phyloP scores from a whole-genome alignment of 2,329 filamentous ascomycete genomes.

The Aspergillus sp. region DNA sequence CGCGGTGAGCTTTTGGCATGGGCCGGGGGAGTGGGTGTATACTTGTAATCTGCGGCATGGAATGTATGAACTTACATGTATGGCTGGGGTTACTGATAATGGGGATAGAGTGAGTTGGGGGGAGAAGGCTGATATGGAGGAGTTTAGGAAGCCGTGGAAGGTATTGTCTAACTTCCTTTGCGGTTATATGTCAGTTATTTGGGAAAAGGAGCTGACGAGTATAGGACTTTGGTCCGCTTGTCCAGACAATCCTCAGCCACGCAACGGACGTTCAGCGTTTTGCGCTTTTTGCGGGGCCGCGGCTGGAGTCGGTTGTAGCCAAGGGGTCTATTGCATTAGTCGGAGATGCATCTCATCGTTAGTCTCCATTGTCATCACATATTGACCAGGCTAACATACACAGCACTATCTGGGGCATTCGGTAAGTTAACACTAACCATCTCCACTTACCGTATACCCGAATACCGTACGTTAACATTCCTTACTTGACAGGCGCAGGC shows the following conservation, averaged over 20 bases:
- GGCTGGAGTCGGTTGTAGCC: slow-evolving; percentile 3
- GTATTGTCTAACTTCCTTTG: neutral
- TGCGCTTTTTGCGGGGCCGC: slow-evolving; percentile 12
- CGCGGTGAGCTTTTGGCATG: slow-evolving; percentile 17
- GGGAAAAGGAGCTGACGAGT: no score
- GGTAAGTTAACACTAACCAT: neutral
- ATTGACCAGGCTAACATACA: neutral
- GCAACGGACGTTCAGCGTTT: slow-evolving; percentile 14
- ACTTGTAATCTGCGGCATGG: slow-evolving; percentile 14
- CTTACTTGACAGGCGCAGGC: slow-evolving; percentile 3
- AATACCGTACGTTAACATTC: neutral
- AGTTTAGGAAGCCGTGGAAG: slow-evolving; percentile 11
- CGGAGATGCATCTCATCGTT: slow-evolving; percentile 17
- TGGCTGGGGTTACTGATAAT: slow-evolving; percentile 5
- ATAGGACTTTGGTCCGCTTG: slow-evolving; percentile 9
- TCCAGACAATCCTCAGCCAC: slow-evolving; percentile 4
- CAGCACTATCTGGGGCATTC: slow-evolving; percentile 16
- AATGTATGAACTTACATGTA: slow-evolving; percentile 12
- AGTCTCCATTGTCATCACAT: neutral
- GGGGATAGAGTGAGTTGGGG: slow-evolving; percentile 14
- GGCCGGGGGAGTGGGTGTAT: slow-evolving; percentile 12
- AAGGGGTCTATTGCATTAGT: slow-evolving; percentile 11
- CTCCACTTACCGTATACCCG: no score
- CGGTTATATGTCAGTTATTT: no score
- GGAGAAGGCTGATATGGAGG: slow-evolving; percentile 8